These are phyloP conservation scores for Hemerocallis citrina DNA, from an alignment of 106 monocot species.

Conservation along the genomic window DNA sequence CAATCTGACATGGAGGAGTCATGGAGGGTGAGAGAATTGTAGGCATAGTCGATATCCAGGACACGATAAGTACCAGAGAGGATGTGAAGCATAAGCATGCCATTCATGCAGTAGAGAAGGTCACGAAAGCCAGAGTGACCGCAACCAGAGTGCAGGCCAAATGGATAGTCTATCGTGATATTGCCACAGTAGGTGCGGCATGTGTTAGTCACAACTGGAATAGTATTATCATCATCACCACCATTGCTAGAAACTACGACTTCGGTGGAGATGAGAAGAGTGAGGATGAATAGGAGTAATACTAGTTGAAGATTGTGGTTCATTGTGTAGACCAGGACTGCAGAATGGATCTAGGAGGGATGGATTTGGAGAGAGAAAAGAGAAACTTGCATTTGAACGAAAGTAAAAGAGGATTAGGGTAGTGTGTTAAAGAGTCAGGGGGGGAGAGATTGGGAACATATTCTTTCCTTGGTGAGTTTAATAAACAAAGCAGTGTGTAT, in stretches of 20 bases:
- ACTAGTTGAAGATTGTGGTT: background rate
- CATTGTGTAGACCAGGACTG: background rate
- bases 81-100: constrained; percentile 67
- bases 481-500: background rate
- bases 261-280: background rate
- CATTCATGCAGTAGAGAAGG: constrained; percentile 82
- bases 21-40: constrained; percentile 52
- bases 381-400: background rate
- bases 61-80: constrained; percentile 79
- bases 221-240: background rate
- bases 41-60: constrained; percentile 81
- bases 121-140: constrained; percentile 67
- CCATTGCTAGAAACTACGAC: background rate
- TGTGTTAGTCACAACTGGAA: background rate
- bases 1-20: constrained; percentile 91
- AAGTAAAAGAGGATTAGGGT: background rate
- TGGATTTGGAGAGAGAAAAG: background rate
- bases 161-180: constrained; percentile 62
- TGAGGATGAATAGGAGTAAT: background rate
- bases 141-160: constrained; percentile 48
- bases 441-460: background rate
- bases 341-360: background rate
- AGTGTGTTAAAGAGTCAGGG: background rate
- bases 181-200: constrained; percentile 64
- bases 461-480: constrained; percentile 4